Base-by-base conservation (phyloP, 257 asterid genomes). In the Penstemon eatonii region DNA sequence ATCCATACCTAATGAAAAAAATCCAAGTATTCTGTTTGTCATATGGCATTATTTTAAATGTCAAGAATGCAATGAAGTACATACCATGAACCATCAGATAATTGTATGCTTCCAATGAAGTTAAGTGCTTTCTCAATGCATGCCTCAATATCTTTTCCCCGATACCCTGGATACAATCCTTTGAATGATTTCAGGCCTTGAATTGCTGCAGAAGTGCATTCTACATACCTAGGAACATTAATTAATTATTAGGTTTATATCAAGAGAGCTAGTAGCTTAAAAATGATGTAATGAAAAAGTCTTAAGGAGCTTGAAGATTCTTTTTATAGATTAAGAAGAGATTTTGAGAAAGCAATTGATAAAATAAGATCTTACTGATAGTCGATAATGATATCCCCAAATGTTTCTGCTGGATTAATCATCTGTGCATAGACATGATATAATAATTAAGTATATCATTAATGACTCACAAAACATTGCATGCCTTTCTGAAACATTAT, bases 321-420 rank as follows among this genome's bases (percentile, higher is more conserved):
- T 25, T 7, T 33, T 25, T 4, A 56, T 25, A 25, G 2, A 25
- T 25, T 25, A 25, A 25, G 33, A 25, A 25, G 33, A 42, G 51
- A 18, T 64, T 50, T 55, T 65, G 12, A 9, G 51, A 13, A 19
- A 54, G 39, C n/a, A 44, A n/a, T 6, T 37, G 5, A 36, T 40
- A 47, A 39, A 49, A 25, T n/a, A 5, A 9, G 12, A 33, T 77
- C 86, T 82, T 82, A 87, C 96, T 80, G 95, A 72, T 89, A 85
- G 76, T 89, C 95, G 13, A 89, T 89, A 2, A 83, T 36, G 69
- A 89, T 89, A 68, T 89, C 87, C 47, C 88, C 95, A 40, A 87
- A 89, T 70, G 80, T 85, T 76, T 89, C 92, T 7, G 90, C 79
- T 13, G 95, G 95, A 79, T 85, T 89, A 51, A 89, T 78, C 78